These are phyloP conservation scores for Venturia aucupariae DNA, from an alignment of 2,329 filamentous ascomycete genomes.

Conservation along the genomic window DNA sequence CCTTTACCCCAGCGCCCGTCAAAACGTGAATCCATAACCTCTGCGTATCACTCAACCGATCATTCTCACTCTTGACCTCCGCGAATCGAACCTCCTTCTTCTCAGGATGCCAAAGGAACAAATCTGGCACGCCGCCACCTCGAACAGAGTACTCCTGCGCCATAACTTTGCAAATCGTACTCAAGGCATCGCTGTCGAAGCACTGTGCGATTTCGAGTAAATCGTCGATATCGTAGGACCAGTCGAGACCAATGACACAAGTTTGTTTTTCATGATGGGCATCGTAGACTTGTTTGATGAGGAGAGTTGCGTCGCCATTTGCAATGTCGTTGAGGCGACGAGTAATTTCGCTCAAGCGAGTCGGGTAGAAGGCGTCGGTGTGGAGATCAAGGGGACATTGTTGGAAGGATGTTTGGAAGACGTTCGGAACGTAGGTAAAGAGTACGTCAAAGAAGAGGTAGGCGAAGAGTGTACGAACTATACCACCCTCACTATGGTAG, in stretches of 20 bases:
- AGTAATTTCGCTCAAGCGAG: slow-evolving; percentile 83
- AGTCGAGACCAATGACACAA: slow-evolving; percentile 85
- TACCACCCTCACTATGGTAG: slow-evolving; percentile 85
- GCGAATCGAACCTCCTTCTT: slow-evolving; percentile 31
- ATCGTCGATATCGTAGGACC: slow-evolving; percentile 75
- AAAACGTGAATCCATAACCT: slow-evolving; percentile 94
- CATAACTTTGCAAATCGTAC: slow-evolving; percentile 82
- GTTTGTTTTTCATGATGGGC: slow-evolving; percentile 62
- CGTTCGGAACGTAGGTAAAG: slow-evolving; percentile 88
- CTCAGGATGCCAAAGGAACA: slow-evolving; percentile 70
- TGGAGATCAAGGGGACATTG: slow-evolving; percentile 88
- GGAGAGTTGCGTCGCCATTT: slow-evolving; percentile 62
- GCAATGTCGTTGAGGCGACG: slow-evolving; percentile 74
- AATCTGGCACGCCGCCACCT: slow-evolving; percentile 81
- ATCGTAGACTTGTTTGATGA: slow-evolving; percentile 61
- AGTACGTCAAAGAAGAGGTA: slow-evolving; percentile 91
- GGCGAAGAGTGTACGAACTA: slow-evolving; percentile 72
- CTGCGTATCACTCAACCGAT: slow-evolving; percentile 91
- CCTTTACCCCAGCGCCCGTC: slow-evolving; percentile 70
- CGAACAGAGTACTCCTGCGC: slow-evolving; percentile 87
- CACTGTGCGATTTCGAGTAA: slow-evolving; percentile 68
- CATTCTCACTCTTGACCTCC: slow-evolving; percentile 56
- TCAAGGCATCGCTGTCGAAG: slow-evolving; percentile 72
- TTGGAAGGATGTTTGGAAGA: slow-evolving; percentile 93
- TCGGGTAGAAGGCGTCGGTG: slow-evolving; percentile 84